Conservation (phyloP, 495 filamentous ascomycete species). For the Annulohypoxylon stygium region DNA sequence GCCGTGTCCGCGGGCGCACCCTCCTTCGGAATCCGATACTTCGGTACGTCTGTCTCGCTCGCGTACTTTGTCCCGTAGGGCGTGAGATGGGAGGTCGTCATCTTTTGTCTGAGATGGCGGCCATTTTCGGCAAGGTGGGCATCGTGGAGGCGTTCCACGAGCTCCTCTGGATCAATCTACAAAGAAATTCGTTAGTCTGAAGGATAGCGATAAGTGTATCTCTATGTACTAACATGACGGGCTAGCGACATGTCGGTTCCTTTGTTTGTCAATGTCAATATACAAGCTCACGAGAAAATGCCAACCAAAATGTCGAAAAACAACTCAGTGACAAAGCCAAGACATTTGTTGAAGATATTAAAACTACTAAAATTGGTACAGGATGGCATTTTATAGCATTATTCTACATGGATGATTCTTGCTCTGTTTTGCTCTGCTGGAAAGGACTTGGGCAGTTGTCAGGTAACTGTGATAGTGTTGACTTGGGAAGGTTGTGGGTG, state of each 20-base stretch:
- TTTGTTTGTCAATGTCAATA: not conserved
- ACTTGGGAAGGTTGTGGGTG: conserved; percentile 10
- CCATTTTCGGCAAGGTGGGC: conserved; percentile 56
- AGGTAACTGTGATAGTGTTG: not conserved
- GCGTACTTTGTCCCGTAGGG: conserved; percentile 75
- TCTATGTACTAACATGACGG: conserved; percentile 22
- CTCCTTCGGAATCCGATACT: conserved; percentile 72
- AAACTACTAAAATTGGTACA: not conserved
- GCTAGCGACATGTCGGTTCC: conserved; percentile 14
- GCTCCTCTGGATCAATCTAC: conserved; percentile 74
- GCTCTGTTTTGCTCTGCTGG: not conserved
- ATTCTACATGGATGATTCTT: not conserved
- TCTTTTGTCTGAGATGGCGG: conserved; percentile 56
- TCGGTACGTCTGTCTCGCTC: conserved; percentile 71
- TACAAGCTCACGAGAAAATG: not conserved
- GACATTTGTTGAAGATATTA: not conserved
- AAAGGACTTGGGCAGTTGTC: not conserved
- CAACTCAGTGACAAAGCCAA: conserved; percentile 1
- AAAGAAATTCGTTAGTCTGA: not conserved
- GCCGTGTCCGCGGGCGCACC: conserved; percentile 74
- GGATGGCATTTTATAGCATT: not conserved
- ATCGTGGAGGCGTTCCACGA: conserved; percentile 67
- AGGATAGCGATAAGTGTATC: conserved; percentile 8
- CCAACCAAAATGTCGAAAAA: not conserved
- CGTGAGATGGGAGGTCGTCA: conserved; percentile 66